These are phyloP conservation scores for Cucurbita pepo DNA, from an alignment of 306 rosid genomes.

Conservation along the genomic window DNA sequence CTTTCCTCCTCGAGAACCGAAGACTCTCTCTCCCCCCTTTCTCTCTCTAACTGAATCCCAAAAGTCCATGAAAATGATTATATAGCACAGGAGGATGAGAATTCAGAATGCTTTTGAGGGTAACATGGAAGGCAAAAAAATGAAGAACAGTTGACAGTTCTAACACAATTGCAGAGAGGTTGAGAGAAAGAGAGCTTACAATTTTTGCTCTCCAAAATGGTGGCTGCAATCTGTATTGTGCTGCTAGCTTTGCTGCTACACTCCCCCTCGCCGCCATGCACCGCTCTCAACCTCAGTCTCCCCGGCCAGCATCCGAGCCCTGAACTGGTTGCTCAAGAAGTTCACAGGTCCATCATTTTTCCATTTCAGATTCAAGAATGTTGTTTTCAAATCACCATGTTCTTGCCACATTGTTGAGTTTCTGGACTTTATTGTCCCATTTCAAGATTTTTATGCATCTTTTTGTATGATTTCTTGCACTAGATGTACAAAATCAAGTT, in stretches of 20 bases:
- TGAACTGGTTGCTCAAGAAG: slow-evolving; percentile 59
- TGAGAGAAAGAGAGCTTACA: neutral
- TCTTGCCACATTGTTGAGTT: neutral
- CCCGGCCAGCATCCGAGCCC: slow-evolving; percentile 86
- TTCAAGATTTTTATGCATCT: neutral
- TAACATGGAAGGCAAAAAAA: slow-evolving; percentile 8
- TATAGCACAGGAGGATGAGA: slow-evolving; percentile 12
- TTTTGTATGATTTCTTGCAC: neutral
- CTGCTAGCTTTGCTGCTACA: slow-evolving; percentile 20
- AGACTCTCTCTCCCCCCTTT: slow-evolving; percentile 24
- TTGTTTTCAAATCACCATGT: neutral
- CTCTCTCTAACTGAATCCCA: slow-evolving; percentile 1
- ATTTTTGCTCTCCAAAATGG: slow-evolving; percentile 27
- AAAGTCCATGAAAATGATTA: slow-evolving; percentile 17
- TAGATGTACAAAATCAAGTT: neutral
- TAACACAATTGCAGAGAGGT: neutral
- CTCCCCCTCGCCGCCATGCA: slow-evolving; percentile 17
- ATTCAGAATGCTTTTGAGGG: neutral
- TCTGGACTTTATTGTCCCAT: neutral
- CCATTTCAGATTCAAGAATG: neutral
- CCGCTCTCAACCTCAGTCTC: slow-evolving; percentile 52
- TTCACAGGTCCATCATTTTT: slow-evolving; percentile 41
- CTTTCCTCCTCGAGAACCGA: slow-evolving; percentile 41
- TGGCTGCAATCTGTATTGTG: slow-evolving; percentile 39
- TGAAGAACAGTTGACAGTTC: neutral